phyloP scores from a whole-genome alignment of 768 basidiomycete species.

The Boletus speciosus region DNA sequence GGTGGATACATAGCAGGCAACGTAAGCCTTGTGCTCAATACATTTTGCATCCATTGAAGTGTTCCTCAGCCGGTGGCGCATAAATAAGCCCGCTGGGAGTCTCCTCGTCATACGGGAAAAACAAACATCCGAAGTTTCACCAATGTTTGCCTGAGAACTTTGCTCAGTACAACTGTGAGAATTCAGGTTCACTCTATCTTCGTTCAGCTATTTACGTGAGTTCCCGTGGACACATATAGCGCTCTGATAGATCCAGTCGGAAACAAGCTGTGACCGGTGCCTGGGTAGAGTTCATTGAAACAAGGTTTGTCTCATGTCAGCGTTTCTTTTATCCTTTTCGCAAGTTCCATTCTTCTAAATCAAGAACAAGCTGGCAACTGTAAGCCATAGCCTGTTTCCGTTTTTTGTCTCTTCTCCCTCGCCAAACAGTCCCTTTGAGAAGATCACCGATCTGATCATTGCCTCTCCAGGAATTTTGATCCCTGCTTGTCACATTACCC shows the following conservation, averaged over 20 bases:
- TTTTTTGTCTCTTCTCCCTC: conserved; percentile 16
- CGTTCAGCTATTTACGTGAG: conserved; percentile 10
- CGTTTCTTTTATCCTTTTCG: conserved; percentile 26
- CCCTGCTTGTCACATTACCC: conserved; percentile 15
- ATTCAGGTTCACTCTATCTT: conserved; percentile 12
- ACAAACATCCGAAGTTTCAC: conserved; percentile 15
- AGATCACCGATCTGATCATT: conserved; percentile 21
- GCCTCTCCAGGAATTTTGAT: conserved; percentile 11
- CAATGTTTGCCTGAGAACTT: conserved; percentile 10
- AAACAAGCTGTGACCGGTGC: conserved; percentile 16
- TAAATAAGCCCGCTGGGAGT: conserved; percentile 15
- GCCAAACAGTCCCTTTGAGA: conserved; percentile 15
- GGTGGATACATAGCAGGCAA: neutral
- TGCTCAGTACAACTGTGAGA: conserved; percentile 18
- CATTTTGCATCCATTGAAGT: neutral
- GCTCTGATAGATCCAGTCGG: conserved; percentile 6
- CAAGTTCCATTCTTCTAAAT: conserved; percentile 22
- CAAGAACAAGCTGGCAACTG: conserved; percentile 14
- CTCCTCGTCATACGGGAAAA: conserved; percentile 6
- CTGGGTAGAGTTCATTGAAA: conserved; percentile 21
- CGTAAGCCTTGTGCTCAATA: neutral
- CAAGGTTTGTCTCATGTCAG: conserved; percentile 33
- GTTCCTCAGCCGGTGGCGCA: neutral
- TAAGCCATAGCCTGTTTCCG: conserved; percentile 8
- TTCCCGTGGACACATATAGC: conserved; percentile 18